Evolutionary conservation across 176 grass and related monocot genomes (phyloP).

Genomic region (Eremochloa ophiuroides): DNA sequence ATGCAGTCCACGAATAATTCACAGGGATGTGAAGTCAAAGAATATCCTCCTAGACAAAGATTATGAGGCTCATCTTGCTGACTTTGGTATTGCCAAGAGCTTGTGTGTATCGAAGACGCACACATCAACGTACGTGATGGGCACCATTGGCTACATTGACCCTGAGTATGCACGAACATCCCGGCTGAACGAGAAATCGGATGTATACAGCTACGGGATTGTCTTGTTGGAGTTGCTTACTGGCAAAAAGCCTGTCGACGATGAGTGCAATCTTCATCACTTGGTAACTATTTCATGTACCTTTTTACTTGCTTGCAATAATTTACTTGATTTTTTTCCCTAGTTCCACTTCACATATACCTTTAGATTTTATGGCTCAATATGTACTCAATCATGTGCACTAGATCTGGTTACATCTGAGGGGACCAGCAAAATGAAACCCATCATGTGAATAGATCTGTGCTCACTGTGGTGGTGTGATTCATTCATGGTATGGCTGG

Average conservation of each 20-base stretch:
- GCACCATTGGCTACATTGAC: slow-evolving; percentile 93
- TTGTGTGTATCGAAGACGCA: slow-evolving; percentile 81
- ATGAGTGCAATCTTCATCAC: slow-evolving; percentile 91
- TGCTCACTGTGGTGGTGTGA: slow-evolving; percentile 34
- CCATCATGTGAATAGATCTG: slow-evolving; percentile 61
- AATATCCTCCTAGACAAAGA: slow-evolving; percentile 92
- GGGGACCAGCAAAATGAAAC: slow-evolving; percentile 50
- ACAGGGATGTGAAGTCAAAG: slow-evolving; percentile 85
- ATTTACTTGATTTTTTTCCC: neutral
- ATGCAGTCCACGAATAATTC: slow-evolving; percentile 81
- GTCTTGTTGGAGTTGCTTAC: slow-evolving; percentile 89
- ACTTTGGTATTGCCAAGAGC: slow-evolving; percentile 94
- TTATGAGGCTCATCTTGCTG: slow-evolving; percentile 71
- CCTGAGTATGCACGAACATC: slow-evolving; percentile 88
- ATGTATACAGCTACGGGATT: slow-evolving; percentile 88
- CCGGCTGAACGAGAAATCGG: slow-evolving; percentile 83
- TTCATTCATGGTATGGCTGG: slow-evolving; percentile 41
- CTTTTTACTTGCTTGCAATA: slow-evolving; percentile 20
- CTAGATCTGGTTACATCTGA: slow-evolving; percentile 27
- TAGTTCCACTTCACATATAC: neutral
- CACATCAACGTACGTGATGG: slow-evolving; percentile 91
- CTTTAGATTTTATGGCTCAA: slow-evolving; percentile 21
- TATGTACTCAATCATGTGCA: slow-evolving; percentile 40
- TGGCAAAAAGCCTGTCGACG: slow-evolving; percentile 76
- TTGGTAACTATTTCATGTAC: slow-evolving; percentile 43